Base-by-base conservation (phyloP, 345 rosid genomes). In the Eucalyptus caleyi region DNA sequence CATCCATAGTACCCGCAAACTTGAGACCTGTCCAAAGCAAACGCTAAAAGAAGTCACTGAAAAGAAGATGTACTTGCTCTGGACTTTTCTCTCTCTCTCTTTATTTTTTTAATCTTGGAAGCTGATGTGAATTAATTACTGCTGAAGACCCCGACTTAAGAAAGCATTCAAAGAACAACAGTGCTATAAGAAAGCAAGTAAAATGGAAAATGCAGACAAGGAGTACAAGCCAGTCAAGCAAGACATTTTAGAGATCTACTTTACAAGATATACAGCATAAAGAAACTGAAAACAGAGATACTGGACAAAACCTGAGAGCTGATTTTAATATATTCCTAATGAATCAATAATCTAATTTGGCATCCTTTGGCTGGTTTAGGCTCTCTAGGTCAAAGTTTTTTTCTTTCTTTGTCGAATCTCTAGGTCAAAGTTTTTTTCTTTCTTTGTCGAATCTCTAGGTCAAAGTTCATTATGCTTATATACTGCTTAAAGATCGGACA, bases 1-100 rank as follows among this genome's bases (percentile, higher is more conserved):
- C 97, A 93, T 98, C 97, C 92, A 93, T 96, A 26, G 99, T 93
- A 82, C 99, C 99, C 89, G 98, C 99, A 93, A 95, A 98, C 90
- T 96, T 96, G 92, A 98, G 92, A 51, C 99, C 99, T 98, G 97
- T 62, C 89, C 90, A 92, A 54, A 90, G 90, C 88, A 62, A 93
- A 92, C 30, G 67, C 90, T 87, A 88, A 47, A 89, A 53, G 56
- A 86, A 32, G 65, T 50, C 65, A 51, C 26, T 51, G 54, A 77
- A 77, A 37, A 77, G 81, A 69, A 32, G 83, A 37, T 19, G 83
- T 77, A 37, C 26, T 72, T 18, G 42, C 81, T 69, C 81, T 18
- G 40, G 80, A 67, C 40, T 5, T 69, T 34, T 45, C 65, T 59
- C 30, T 56, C 42, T 69, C 42, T 72, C 45, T 37, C 2, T 72